A percentile compares a stretch with the other conserved stretches of the same genome.
These are phyloP conservation scores for Lenzites betulinus DNA, from an alignment of 768 basidiomycete genomes.

Conservation along the genomic window DNA sequence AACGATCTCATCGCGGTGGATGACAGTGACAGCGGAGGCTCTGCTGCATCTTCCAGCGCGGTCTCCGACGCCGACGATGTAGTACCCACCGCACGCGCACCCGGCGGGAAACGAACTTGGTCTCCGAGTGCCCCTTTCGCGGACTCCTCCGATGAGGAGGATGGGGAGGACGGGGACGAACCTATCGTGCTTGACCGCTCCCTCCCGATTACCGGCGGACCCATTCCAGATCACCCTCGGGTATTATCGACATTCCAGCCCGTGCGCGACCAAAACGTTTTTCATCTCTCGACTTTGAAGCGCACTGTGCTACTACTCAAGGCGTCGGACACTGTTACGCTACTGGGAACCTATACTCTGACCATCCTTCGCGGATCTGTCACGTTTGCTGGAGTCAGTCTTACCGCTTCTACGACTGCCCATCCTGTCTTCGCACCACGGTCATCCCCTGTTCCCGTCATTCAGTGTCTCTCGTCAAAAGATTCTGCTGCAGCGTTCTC, in stretches of 20 bases:
- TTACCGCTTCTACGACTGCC: conserved; percentile 41
- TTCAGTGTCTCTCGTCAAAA: conserved; percentile 36
- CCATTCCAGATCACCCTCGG: conserved; percentile 14
- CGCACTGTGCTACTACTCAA: conserved; percentile 44
- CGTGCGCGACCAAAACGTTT: conserved; percentile 45
- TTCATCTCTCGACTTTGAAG: conserved; percentile 34
- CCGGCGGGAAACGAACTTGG: conserved; percentile 44
- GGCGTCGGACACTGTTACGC: conserved; percentile 53
- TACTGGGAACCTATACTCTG: conserved; percentile 69
- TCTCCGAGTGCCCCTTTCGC: conserved; percentile 54
- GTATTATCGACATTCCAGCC: conserved; percentile 56
- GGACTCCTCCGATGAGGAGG: conserved; percentile 38
- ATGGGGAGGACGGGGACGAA: conserved; percentile 37
- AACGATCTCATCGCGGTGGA: conserved; percentile 34
- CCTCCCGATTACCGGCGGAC: neutral
- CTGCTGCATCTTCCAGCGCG: conserved; percentile 34
- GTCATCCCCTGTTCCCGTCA: conserved; percentile 72
- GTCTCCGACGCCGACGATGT: conserved; percentile 36
- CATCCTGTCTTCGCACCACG: conserved; percentile 75
- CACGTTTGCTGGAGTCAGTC: conserved; percentile 54
- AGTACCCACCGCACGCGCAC: neutral
- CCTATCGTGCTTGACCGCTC: neutral
- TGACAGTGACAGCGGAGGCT: conserved; percentile 24
- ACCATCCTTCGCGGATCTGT: conserved; percentile 65
- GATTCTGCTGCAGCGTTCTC: neutral